Base-by-base conservation (phyloP, 129 eudicot species). In the Deinandra increscens region DNA sequence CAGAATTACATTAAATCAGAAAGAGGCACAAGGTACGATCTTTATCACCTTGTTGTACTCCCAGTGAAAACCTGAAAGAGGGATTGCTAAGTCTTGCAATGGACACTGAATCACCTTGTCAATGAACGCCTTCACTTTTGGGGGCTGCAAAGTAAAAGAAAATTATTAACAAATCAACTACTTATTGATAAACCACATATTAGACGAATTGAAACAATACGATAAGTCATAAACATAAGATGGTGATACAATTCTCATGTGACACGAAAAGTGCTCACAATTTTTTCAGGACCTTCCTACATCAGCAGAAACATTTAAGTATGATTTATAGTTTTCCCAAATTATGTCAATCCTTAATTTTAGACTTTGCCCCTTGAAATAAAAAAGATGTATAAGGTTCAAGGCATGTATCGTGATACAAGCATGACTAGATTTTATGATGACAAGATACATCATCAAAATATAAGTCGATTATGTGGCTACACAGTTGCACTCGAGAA, bases 21-120 rank as follows among this genome's bases (percentile, higher is more conserved):
- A 38, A 0, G 31, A 26, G n/a, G 45, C 59, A 60, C 14, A 55
- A 26, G 7, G 34, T 46, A 79, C 43, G 26, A 53, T 14, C 61
- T 18, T 31, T 41, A 60, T 74, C 62, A 94, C 99, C 99, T 94
- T 94, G 80, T 80, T 79, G 74, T 81, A 94, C 76, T 94, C 99
- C 99, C 99, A 94, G 13, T 78, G 91, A 66, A 94, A 94, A 19
- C 97, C 96, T 66, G 96, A 85, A 22, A 94, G 96, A 18, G 99
- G 99, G 74, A 85, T 90, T 53, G 90, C 96, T 76, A 89, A 74
- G 81, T 94, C 97, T 83, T 90, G 96, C 78, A 94, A 78, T 4
- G 99, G 99, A 75, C 95, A 84, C 68, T 86, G 92, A 61, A 89
- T 93, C 62, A 89, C 97, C 84, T 89, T 93, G 75, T 89, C 93